Evolutionary conservation across 2,329 filamentous ascomycete genomes (phyloP), one percentile per base, ranked within the genome.

Genomic region (Talaromyces sp.): DNA sequence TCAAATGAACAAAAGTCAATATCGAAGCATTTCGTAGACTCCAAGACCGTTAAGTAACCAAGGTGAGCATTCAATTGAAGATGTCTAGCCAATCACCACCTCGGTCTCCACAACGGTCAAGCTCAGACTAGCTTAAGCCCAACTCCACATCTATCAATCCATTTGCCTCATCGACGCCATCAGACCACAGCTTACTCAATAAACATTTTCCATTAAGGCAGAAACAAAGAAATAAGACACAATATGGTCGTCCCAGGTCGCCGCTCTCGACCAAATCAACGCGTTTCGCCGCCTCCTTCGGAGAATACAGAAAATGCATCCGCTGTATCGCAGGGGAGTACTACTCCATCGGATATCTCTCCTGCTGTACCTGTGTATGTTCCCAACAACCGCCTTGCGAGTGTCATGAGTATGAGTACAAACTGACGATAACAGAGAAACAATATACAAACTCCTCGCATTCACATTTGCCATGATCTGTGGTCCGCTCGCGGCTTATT

Each of bases 401-500:
- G 9, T 0, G 22, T 10, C 22, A 27, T 9, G 13, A 13, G 6
- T 50, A 14, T 16, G 11, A 1, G 19, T 7, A 4, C 2, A 50
- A 50, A 24, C 47, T 50, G 22, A 50, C 47, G 14, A 31, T 13
- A 50, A 50, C 47, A 50, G 92, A 65, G 84, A 90, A 74, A 93
- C 98, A 69, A 95, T 99, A 69, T 81, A 89, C 74, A 99, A 98
- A 81, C 87, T 99, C 22, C 84, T 98, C 16, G 88, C 86, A 68
- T 98, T 97, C 80, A 96, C 93, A 0, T 82, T 93, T 45, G 93
- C 93, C 74, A 98, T 99, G 94, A 85, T 97, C 66, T 85, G 90
- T 16, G 79, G 91, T 22, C 95, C 95, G 14, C 92, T 99, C 70
- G 89, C 91, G 47, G 92, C 90, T 48, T 99, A 97, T 79, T 99